These are phyloP conservation scores for Phycomyces nitens DNA, from an alignment of 192 early-diverging fungal genomes.

Conservation along the genomic window DNA sequence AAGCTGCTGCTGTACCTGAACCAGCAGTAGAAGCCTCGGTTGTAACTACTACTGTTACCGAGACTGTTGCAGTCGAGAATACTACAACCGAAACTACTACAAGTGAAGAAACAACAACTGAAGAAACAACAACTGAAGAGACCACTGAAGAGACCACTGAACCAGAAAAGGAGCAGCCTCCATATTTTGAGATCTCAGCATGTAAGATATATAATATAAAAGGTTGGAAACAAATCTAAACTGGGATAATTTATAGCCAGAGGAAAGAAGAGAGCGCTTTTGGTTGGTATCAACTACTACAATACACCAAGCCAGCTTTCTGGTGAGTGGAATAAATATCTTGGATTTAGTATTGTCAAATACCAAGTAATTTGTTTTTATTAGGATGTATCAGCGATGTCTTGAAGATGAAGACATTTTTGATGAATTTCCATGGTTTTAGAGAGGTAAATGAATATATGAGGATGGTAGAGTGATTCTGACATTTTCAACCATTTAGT, in stretches of 20 bases:
- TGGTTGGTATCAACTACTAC: constrained; percentile 93
- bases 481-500: constrained; percentile 8
- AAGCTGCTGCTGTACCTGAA: neutral
- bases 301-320: constrained; percentile 55
- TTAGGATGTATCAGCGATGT: constrained; percentile 84
- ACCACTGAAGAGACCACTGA: neutral
- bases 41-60: neutral
- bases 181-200: constrained; percentile 45
- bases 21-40: too few species aligned
- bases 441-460: constrained; percentile 21
- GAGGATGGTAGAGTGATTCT: neutral
- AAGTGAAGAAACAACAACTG: too few species aligned
- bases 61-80: too few species aligned
- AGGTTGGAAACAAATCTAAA: neutral
- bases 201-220: constrained; percentile 22
- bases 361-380: constrained; percentile 5
- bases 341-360: too few species aligned
- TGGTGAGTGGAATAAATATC: constrained; percentile 19
- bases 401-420: constrained; percentile 68
- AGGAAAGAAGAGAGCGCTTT: constrained; percentile 76
- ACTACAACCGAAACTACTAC: neutral
- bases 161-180: constrained; percentile 22
- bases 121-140: too few species aligned
- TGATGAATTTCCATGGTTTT: constrained; percentile 65
- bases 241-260: constrained; percentile 13